phyloP scores from a whole-genome alignment of 148 eudicot genomes.

The Chenopodium suecicum region DNA sequence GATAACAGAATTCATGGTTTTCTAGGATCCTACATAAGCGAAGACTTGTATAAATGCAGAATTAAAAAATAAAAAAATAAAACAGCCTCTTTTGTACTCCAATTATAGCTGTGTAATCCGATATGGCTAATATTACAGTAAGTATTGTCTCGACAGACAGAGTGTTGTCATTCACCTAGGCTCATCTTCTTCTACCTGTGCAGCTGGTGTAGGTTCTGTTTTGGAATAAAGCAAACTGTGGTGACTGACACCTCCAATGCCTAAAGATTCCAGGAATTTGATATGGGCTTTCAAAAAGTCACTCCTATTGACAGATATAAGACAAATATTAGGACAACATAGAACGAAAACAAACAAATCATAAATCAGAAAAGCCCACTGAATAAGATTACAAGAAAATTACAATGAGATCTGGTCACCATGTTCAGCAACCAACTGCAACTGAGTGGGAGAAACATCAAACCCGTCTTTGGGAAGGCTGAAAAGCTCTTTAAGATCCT shows the following conservation, averaged over 20 bases:
- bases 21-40: not conserved
- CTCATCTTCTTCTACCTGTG: conserved; percentile 48
- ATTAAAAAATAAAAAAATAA: no score
- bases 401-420: conserved; percentile 67
- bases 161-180: conserved; percentile 44
- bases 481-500: conserved; percentile 93
- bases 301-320: conserved; percentile 48
- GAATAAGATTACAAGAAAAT: not conserved
- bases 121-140: not conserved
- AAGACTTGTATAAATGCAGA: no score
- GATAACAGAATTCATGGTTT: not conserved
- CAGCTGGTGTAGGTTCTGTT: conserved; percentile 63
- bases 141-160: conserved; percentile 3
- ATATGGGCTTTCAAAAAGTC: conserved; percentile 59
- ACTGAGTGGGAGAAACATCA: conserved; percentile 87
- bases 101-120: not conserved
- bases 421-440: conserved; percentile 87
- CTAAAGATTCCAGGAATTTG: conserved; percentile 72
- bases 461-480: conserved; percentile 89
- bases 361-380: not conserved
- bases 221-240: conserved; percentile 95
- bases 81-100: no score
- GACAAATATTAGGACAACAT: not conserved
- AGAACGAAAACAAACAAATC: not conserved
- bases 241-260: conserved; percentile 92